Base-by-base conservation (phyloP, 345 rosid species). In the Limnanthes douglasii region DNA sequence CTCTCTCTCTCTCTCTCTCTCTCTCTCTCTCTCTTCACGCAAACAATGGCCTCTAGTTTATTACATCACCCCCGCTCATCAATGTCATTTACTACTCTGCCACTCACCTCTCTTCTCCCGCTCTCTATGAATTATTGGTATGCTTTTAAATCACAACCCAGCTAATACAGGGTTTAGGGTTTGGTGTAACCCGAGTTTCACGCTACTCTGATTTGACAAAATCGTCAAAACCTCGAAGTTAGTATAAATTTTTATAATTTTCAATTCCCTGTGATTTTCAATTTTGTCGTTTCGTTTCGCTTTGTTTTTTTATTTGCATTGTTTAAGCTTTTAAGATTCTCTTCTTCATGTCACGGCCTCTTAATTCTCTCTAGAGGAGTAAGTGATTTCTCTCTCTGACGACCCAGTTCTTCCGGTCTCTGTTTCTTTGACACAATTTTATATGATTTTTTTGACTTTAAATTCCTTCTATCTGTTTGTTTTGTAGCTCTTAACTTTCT, bases 191-290 rank as follows among this genome's bases (percentile, higher is more conserved):
- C 77, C 82, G 48, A 48, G 46, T 59, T 62, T 56, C 46, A 60
- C 82, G 69, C 55, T 52, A 37, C 45, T 52, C 42, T 29, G 19
- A 39, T 65, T 48, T 45, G 53, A 31, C 30, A 51, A 39, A 57
- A 53, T 65, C 35, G 61, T 48, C 49, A 31, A 47, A 57, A 45
- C 66, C 58, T 70, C 70, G 70, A 73, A 63, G 66, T 29, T 60
- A 13, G 22, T 14, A 16, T 39, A 12, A n/a, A n/a, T n/a, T n/a
- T 37, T 16, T 34, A 22, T 20, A 8, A 26, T 27, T 28, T 40
- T 33, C 51, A 21, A 57, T 57, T 64, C n/a, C n/a, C n/a, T 53
- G 32, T 51, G 34, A 28, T 41, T 43, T 45, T 43, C 15, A 0
- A 28, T 34, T 61, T 72, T 69, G 86, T 66, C 75, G 71, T 62